A percentile compares a stretch with the other conserved stretches of the same genome.
phyloP scores from a whole-genome alignment of 805 yeast species.

The Maudiozyma serrabonitensis region DNA sequence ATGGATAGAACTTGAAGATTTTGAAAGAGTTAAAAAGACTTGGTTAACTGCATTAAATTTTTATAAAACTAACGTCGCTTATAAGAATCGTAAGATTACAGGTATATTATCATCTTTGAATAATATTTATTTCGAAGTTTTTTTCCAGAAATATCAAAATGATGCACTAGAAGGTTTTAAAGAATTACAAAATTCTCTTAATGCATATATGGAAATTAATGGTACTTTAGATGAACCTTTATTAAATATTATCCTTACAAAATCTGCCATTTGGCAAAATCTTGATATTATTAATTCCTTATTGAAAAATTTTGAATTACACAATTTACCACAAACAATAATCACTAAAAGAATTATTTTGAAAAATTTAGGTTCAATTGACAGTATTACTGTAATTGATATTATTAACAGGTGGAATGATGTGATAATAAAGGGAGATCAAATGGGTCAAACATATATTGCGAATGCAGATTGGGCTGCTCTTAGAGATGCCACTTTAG shows the following conservation, averaged over 20 bases:
- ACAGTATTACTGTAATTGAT: conserved; percentile 36
- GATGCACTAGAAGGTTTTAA: conserved; percentile 42
- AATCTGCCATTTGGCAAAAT: conserved; percentile 53
- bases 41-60: conserved; percentile 36
- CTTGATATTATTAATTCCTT: conserved; percentile 49
- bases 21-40: conserved; percentile 42
- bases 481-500: conserved; percentile 56
- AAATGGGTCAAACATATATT: conserved; percentile 44
- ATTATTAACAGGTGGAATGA: conserved; percentile 49
- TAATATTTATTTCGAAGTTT: conserved; percentile 52
- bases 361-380: conserved; percentile 56
- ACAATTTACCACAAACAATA: conserved; percentile 46
- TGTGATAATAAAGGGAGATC: conserved; percentile 37
- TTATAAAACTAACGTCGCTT: not conserved
- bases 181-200: conserved; percentile 43
- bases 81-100: conserved; percentile 29
- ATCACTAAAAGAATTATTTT: conserved; percentile 61
- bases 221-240: conserved; percentile 63
- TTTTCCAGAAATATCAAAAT: conserved; percentile 42
- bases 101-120: conserved; percentile 62
- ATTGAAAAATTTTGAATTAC: conserved; percentile 43
- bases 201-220: conserved; percentile 35
- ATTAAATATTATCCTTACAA: conserved; percentile 58
- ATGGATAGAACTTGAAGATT: conserved; percentile 42
- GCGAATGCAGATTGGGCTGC: conserved; percentile 81